Conservation (phyloP, 176 grass and related monocot genomes). For the Themeda triandra region DNA sequence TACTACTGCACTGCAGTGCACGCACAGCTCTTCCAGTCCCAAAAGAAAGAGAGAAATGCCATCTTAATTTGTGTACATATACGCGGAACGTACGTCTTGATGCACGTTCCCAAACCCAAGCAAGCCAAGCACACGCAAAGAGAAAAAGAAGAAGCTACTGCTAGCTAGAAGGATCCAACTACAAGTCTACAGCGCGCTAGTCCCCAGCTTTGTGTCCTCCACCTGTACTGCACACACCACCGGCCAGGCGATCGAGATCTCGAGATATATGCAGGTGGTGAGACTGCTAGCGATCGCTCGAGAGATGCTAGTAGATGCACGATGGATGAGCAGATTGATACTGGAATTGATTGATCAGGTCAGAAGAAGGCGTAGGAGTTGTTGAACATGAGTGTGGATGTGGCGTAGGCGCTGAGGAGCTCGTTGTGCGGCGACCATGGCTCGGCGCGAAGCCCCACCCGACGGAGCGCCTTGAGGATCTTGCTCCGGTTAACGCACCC, state of each 20-base stretch:
- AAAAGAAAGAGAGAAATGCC: not conserved
- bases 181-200: not conserved
- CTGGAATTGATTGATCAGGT: not conserved
- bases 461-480: constrained; percentile 90
- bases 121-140: not conserved
- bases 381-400: constrained; percentile 67
- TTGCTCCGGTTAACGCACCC: constrained; percentile 93
- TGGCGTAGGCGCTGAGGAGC: constrained; percentile 81
- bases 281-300: not conserved
- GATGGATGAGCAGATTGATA: no score
- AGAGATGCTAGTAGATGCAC: not conserved
- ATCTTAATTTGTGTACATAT: not conserved
- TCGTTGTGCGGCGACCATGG: constrained; percentile 90
- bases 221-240: not conserved
- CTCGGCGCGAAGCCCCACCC: constrained; percentile 89
- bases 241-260: not conserved
- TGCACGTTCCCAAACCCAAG: not conserved
- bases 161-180: not conserved
- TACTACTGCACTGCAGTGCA: no score
- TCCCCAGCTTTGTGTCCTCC: not conserved
- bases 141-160: not conserved
- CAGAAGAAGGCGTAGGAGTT: constrained; percentile 79
- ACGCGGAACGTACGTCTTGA: not conserved
- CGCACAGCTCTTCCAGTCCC: not conserved
- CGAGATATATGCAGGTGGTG: no score